Evolutionary conservation across 495 filamentous ascomycete genomes (phyloP).

Genomic region (Neurospora sp.): DNA sequence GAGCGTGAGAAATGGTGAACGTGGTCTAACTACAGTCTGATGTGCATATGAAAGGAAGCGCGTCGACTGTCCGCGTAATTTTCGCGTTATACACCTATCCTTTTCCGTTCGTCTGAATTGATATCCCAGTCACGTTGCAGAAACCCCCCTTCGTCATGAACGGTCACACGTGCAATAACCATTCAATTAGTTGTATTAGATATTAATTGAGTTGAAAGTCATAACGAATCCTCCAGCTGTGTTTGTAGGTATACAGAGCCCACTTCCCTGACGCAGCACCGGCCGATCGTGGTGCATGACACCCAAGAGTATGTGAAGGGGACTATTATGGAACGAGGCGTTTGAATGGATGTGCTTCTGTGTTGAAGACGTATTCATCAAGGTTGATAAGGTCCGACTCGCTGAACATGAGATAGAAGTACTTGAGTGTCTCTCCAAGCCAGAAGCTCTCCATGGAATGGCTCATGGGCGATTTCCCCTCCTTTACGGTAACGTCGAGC

Average conservation of each 20-base stretch:
- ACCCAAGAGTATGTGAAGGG: not conserved
- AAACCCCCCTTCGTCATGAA: not conserved
- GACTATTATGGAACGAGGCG: constrained; percentile 16
- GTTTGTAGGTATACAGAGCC: not conserved
- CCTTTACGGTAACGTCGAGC: constrained; percentile 23
- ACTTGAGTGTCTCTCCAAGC: constrained; percentile 41
- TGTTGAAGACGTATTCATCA: constrained; percentile 75
- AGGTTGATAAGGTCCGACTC: constrained; percentile 59
- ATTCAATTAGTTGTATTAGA: not conserved
- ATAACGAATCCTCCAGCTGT: not conserved
- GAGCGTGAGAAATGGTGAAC: no score
- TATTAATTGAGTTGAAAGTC: not conserved
- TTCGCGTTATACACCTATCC: not conserved
- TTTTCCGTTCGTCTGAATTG: not conserved
- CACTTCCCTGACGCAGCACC: not conserved
- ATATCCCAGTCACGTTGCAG: not conserved
- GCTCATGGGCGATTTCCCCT: constrained; percentile 14
- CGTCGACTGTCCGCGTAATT: not conserved
- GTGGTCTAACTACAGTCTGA: not conserved
- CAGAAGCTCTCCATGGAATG: constrained; percentile 47
- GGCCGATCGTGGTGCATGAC: not conserved
- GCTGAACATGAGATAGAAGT: constrained; percentile 71
- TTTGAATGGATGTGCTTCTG: constrained; percentile 70
- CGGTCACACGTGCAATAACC: not conserved
- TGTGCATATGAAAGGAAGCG: not conserved